Conservation (phyloP, 441 rosid species). For the California macrophylla region DNA sequence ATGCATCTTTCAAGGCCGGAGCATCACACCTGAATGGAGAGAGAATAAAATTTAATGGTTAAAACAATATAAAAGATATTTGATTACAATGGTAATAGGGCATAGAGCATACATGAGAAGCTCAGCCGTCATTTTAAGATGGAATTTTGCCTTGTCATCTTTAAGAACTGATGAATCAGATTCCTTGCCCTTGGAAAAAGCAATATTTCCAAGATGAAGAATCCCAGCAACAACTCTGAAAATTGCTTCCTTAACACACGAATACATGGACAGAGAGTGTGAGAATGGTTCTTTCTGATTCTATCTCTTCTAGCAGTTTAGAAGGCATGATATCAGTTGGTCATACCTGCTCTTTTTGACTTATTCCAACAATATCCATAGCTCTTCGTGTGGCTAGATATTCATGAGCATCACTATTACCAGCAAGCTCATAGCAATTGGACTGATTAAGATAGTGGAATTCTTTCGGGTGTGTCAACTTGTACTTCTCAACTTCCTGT, state of each 20-base stretch:
- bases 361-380: slow-evolving; percentile 91
- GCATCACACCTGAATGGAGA: slow-evolving; percentile 51
- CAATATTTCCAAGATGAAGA: slow-evolving; percentile 82
- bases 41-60: not conserved
- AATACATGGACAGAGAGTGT: not conserved
- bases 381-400: slow-evolving; percentile 88
- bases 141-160: slow-evolving; percentile 72
- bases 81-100: not conserved
- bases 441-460: slow-evolving; percentile 95
- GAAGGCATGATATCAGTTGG: slow-evolving; percentile 12
- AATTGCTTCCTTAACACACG: slow-evolving; percentile 70
- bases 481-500: slow-evolving; percentile 81
- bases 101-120: slow-evolving; percentile 60
- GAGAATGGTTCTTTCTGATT: slow-evolving; percentile 14
- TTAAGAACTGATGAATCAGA: slow-evolving; percentile 77
- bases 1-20: slow-evolving; percentile 62
- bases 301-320: slow-evolving; percentile 6
- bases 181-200: slow-evolving; percentile 71
- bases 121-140: slow-evolving; percentile 77
- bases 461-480: slow-evolving; percentile 60
- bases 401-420: slow-evolving; percentile 81
- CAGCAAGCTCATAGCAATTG: slow-evolving; percentile 67
- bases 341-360: slow-evolving; percentile 72
- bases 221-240: slow-evolving; percentile 89
- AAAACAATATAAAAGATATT: not conserved